A percentile compares a stretch with the other conserved stretches of the same genome.
Evolutionary conservation across 2,329 filamentous ascomycete species (phyloP).

Genomic region (Aspergillus tamarii): DNA sequence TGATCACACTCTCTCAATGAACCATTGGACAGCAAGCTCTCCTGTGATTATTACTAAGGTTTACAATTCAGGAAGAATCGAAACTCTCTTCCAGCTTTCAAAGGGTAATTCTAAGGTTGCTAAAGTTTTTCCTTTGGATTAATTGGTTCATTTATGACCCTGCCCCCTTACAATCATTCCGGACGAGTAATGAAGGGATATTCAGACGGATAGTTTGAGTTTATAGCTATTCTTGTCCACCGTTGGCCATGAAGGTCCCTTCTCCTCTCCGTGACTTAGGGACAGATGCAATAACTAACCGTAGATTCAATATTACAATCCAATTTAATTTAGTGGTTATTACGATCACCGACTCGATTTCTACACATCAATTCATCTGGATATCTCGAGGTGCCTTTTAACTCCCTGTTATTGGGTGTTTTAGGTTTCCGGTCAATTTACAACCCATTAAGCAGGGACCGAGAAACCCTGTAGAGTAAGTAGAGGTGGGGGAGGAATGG

Average conservation of each 20-base stretch:
- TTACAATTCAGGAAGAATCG: conserved; percentile 5
- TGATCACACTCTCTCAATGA: conserved; percentile 12
- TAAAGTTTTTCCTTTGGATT: conserved; percentile 10
- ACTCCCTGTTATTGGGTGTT: conserved; percentile 2
- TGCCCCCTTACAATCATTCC: conserved; percentile 22
- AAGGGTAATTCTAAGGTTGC: conserved; percentile 7
- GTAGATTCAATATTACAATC: background rate
- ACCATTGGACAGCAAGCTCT: conserved; percentile 15
- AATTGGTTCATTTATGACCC: conserved; percentile 19
- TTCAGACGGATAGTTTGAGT: background rate
- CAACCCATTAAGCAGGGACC: conserved; percentile 6
- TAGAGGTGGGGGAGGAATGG: conserved; percentile 12
- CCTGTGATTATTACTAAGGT: conserved; percentile 8
- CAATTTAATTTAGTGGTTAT: background rate
- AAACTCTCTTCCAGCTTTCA: conserved; percentile 4
- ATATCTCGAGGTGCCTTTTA: background rate
- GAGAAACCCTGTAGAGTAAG: conserved; percentile 9
- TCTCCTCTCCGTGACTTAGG: background rate
- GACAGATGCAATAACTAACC: background rate
- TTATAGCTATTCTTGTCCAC: background rate
- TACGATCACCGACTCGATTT: conserved; percentile 5
- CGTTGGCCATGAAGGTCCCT: background rate
- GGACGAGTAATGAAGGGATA: conserved; percentile 25
- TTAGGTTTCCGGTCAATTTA: conserved; percentile 5
- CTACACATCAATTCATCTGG: background rate